Percentiles rank a stretch among this genome's conserved stretches.
Conservation (phyloP, 257 asterid species). For the Solanum appendiculatum region DNA sequence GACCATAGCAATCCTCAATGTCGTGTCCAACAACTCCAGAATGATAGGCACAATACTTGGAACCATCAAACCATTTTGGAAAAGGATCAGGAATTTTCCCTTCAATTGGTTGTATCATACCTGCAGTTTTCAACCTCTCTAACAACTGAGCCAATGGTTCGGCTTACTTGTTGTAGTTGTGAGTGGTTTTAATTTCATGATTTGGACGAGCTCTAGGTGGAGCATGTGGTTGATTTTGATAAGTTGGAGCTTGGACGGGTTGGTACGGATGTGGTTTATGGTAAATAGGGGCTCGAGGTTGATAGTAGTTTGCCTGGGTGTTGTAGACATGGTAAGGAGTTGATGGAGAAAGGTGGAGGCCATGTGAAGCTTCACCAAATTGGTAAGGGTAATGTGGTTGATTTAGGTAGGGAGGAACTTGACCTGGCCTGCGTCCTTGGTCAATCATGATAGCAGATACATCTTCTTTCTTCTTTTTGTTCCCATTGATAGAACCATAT, state of each 20-base stretch:
- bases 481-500: background rate
- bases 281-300: background rate
- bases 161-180: background rate
- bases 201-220: background rate
- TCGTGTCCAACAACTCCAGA: background rate
- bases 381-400: background rate
- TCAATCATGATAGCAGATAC: background rate
- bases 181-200: background rate
- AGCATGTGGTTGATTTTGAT: background rate
- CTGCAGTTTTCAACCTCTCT: background rate
- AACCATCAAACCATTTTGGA: background rate
- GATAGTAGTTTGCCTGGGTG: background rate
- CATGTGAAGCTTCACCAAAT: background rate
- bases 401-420: background rate
- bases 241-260: background rate
- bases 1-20: background rate
- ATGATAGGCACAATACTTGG: background rate
- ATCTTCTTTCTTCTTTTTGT: background rate
- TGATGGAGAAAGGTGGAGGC: background rate
- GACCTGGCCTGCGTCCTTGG: background rate
- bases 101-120: background rate
- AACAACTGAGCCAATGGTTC: background rate
- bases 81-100: background rate
- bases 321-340: background rate
- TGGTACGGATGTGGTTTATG: background rate